Percentiles rank a stretch among this genome's conserved stretches.
These are phyloP conservation scores for Nidula niveotomentosa DNA, from an alignment of 1,284 basidiomycete genomes.

Conservation along the genomic window DNA sequence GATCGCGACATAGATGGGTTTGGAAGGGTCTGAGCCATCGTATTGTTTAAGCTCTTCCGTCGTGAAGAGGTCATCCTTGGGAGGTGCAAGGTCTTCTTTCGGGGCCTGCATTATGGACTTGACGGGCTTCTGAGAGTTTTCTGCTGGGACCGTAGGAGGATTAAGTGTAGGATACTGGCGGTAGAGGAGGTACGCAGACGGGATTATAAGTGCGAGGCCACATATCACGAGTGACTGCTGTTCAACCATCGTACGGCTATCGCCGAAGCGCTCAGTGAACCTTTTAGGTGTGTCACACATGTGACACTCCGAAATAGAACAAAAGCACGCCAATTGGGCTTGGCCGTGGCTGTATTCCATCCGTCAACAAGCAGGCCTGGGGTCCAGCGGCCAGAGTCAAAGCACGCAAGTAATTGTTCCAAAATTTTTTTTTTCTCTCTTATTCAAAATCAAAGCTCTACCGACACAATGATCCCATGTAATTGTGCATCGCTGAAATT, in stretches of 20 bases:
- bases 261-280: conserved; percentile 12
- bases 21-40: conserved; percentile 62
- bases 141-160: conserved; percentile 15
- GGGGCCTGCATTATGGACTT: conserved; percentile 74
- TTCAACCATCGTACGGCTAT: conserved; percentile 26
- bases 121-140: conserved; percentile 33
- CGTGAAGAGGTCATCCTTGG: conserved; percentile 79
- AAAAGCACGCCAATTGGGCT: too few relatives aligned
- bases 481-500: too few relatives aligned
- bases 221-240: conserved; percentile 26
- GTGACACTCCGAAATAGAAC: too few relatives aligned
- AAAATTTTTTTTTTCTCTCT: too few relatives aligned
- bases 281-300: not conserved
- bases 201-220: conserved; percentile 26
- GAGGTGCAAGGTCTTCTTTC: conserved; percentile 62
- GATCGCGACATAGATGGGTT: conserved; percentile 86
- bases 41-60: conserved; percentile 65
- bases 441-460: too few relatives aligned
- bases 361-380: too few relatives aligned
- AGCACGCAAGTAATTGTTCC: too few relatives aligned
- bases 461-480: too few relatives aligned
- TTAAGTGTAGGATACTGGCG: conserved; percentile 10
- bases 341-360: too few relatives aligned
- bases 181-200: conserved; percentile 27
- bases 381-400: too few relatives aligned